Evolutionary conservation across 495 filamentous ascomycete species (phyloP).

Genomic region (Lophium mytilinum): DNA sequence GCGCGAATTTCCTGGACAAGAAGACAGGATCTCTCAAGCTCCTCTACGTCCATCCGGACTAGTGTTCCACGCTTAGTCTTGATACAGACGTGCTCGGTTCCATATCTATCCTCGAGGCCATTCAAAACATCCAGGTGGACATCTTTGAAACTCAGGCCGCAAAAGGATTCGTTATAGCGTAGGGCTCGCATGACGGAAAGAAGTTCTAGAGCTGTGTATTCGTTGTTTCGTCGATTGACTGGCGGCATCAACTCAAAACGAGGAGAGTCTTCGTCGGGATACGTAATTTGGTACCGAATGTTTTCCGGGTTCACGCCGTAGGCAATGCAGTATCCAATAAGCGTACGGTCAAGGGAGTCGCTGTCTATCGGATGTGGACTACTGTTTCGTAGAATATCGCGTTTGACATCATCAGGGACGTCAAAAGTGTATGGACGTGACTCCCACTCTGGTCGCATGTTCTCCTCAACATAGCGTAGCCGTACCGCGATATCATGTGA

Average conservation of each 20-base stretch:
- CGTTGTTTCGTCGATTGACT: constrained; percentile 42
- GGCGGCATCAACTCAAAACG: constrained; percentile 74
- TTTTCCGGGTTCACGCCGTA: constrained; percentile 43
- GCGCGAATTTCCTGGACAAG: constrained; percentile 68
- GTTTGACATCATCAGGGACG: constrained; percentile 55
- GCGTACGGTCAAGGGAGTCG: constrained; percentile 69
- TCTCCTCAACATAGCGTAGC: constrained; percentile 64
- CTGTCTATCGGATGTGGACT: constrained; percentile 62
- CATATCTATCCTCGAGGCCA: constrained; percentile 51
- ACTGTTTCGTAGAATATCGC: constrained; percentile 49
- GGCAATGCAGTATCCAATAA: constrained; percentile 78
- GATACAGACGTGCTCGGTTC: constrained; percentile 54
- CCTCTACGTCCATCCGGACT: constrained; percentile 49
- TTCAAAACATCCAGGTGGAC: constrained; percentile 64
- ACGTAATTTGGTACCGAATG: constrained; percentile 52
- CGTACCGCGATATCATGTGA: constrained; percentile 69
- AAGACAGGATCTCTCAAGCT: constrained; percentile 51
- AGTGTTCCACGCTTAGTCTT: constrained; percentile 49
- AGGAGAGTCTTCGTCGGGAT: constrained; percentile 71
- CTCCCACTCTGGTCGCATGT: constrained; percentile 78
- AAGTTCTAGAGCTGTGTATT: constrained; percentile 67
- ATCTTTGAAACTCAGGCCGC: constrained; percentile 71
- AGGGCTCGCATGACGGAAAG: constrained; percentile 80
- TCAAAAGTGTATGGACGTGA: constrained; percentile 56
- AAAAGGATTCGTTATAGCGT: constrained; percentile 87